Percentiles rank a stretch among this genome's conserved stretches.
These are phyloP conservation scores for Coemansia erecta DNA, from an alignment of 192 early-diverging fungal species.

Conservation along the genomic window DNA sequence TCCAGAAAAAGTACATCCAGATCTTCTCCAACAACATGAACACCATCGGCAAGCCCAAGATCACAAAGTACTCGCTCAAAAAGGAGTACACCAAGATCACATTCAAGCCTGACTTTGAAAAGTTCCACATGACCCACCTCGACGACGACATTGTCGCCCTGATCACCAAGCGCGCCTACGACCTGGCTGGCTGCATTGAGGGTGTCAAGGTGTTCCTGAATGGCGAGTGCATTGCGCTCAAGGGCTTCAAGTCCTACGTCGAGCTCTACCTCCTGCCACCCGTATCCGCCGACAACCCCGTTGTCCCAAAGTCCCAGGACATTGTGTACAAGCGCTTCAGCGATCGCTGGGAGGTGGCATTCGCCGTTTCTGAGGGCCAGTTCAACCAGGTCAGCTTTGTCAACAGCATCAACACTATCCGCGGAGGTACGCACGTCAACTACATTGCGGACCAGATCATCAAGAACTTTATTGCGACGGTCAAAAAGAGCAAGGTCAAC, in stretches of 20 bases:
- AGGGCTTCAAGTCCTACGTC: constrained; percentile 87
- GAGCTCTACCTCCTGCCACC: constrained; percentile 67
- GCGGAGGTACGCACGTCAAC: constrained; percentile 89
- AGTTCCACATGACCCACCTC: constrained; percentile 85
- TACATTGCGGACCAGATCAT: constrained; percentile 82
- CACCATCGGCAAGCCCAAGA: constrained; percentile 67
- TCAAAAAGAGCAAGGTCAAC: constrained; percentile 70
- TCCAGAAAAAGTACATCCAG: constrained; percentile 77
- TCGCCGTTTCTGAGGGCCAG: constrained; percentile 90
- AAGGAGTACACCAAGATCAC: constrained; percentile 89
- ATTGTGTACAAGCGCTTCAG: constrained; percentile 74
- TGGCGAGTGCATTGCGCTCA: constrained; percentile 76
- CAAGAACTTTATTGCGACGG: constrained; percentile 61
- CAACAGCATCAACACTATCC: constrained; percentile 92
- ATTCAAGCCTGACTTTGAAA: constrained; percentile 89
- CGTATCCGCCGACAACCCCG: constrained; percentile 17
- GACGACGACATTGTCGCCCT: constrained; percentile 86
- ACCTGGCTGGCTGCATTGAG: constrained; percentile 82
- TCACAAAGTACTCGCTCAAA: constrained; percentile 62
- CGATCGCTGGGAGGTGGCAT: constrained; percentile 92
- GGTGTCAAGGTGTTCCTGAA: constrained; percentile 89
- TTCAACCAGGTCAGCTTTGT: constrained; percentile 96
- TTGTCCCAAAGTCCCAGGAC: constrained; percentile 28
- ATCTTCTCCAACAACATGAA: constrained; percentile 91
- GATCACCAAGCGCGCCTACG: constrained; percentile 89